Evolutionary conservation across 768 basidiomycete species (phyloP), one percentile per base, ranked within the genome.

Genomic region (Asterophora lycoperdoides): DNA sequence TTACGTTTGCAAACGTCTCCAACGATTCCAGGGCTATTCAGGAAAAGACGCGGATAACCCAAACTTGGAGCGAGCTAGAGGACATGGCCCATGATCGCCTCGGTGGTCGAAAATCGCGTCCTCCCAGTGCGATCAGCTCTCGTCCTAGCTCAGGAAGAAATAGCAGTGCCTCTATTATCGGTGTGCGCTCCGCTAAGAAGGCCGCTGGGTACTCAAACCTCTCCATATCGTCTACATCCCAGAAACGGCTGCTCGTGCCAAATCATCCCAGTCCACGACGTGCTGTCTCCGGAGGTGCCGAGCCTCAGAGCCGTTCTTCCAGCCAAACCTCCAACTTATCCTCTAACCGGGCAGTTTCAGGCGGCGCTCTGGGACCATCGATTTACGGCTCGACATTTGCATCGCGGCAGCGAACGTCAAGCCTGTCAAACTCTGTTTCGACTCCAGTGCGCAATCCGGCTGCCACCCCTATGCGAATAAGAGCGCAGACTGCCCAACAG

Each of bases 381-480:
- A 43, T 88, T 15, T 75, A 77, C 52, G 71, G 71, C 26, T 76
- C 89, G 4, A 93, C 90, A 7, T 89, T 83, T 63, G 77, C 90
- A 28, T 92, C 90, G n/a, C 80, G 90, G 26, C 90, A 92, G 58
- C 78, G 90, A 17, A 90, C 89, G 17, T 67, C 75, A 28, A 92
- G 89, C 60, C 64, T 84, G 9, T 76, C 73, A 36, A 64, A 71
- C 50, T 64, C 72, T 10, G 63, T 65, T 23, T 59, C 63, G 18
- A 60, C 70, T 37, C 62, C 69, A 8, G 60, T 61, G 41, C 68
- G 70, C 28, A 58, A 64, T 38, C 64, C 70, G 28, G 60, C 70
- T 39, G 44, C 52, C 32, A 58, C 66, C 26, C 60, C 65, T 43
- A 66, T 72, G 29, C 73, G 75, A 35, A 61, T 73, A 13, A 77